phyloP scores from a whole-genome alignment of 2,329 filamentous ascomycete genomes.

The Dissoconium aciculare region DNA sequence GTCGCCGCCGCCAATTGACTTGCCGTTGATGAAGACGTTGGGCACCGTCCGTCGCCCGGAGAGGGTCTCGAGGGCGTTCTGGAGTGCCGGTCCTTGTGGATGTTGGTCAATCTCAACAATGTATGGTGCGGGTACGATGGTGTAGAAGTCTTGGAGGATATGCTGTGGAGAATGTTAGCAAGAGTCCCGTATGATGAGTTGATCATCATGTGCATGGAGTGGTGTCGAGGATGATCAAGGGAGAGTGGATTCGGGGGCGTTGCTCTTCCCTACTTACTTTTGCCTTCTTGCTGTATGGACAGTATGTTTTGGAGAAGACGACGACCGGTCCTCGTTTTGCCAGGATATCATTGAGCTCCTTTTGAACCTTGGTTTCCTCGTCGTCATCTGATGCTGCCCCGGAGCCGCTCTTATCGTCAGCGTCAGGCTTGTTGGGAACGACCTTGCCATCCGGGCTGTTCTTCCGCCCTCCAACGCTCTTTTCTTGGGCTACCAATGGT shows the following conservation, averaged over 20 bases:
- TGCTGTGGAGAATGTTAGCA: slow-evolving; percentile 20
- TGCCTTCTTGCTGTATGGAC: slow-evolving; percentile 69
- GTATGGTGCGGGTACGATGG: slow-evolving; percentile 64
- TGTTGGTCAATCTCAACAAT: slow-evolving; percentile 86
- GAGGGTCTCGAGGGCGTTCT: slow-evolving; percentile 53
- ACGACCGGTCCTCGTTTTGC: slow-evolving; percentile 75
- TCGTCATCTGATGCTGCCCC: slow-evolving; percentile 24
- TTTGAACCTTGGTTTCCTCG: slow-evolving; percentile 50
- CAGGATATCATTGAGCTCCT: slow-evolving; percentile 61
- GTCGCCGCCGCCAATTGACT: slow-evolving; percentile 80
- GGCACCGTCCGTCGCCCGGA: slow-evolving; percentile 80
- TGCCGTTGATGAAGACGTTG: slow-evolving; percentile 76
- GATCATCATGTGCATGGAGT: too few species aligned
- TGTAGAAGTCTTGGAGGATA: slow-evolving; percentile 71
- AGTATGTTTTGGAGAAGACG: slow-evolving; percentile 93
- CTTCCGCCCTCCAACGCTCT: slow-evolving; percentile 39
- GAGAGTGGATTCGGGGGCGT: too few species aligned
- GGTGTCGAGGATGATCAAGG: too few species aligned
- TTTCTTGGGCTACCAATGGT: slow-evolving; percentile 18
- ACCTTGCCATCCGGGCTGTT: slow-evolving; percentile 32
- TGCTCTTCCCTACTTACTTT: slow-evolving; percentile 46
- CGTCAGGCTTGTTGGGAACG: slow-evolving; percentile 20
- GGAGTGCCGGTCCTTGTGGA: slow-evolving; percentile 53
- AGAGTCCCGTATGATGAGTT: not conserved
- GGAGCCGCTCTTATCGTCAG: slow-evolving; percentile 32